phyloP scores from a whole-genome alignment of 495 filamentous ascomycete species.

The Podospora appendiculata region DNA sequence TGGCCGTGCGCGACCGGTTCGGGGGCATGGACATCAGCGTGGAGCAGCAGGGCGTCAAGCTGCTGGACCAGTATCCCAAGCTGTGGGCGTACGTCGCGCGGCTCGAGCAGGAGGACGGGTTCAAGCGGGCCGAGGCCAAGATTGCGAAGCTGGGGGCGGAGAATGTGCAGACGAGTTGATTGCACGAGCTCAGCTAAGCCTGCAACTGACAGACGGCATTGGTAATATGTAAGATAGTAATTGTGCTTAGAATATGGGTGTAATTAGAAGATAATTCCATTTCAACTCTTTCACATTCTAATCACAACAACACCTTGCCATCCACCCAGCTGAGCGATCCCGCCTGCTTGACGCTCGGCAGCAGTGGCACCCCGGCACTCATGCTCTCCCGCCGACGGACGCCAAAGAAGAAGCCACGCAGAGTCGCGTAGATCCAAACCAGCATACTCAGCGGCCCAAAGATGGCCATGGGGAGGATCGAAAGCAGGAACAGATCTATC shows the following conservation, averaged over 20 bases:
- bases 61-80: slow-evolving; percentile 27
- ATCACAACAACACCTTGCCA: no score
- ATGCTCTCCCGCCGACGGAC: background rate
- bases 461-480: slow-evolving; percentile 20
- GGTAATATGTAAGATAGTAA: no score
- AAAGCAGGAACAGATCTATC: background rate
- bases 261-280: no score
- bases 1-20: slow-evolving; percentile 50
- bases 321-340: no score
- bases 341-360: no score
- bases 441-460: slow-evolving; percentile 24
- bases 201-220: no score
- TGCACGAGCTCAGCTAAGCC: no score
- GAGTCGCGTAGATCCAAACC: slow-evolving; percentile 10
- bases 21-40: slow-evolving; percentile 30
- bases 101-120: slow-evolving; percentile 55
- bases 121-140: slow-evolving; percentile 45
- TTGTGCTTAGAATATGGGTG: no score
- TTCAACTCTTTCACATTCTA: no score
- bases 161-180: no score
- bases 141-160: slow-evolving; percentile 47
- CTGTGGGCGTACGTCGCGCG: slow-evolving; percentile 54
- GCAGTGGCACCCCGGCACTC: no score
- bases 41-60: slow-evolving; percentile 3
- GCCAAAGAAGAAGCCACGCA: slow-evolving; percentile 4